phyloP scores from a whole-genome alignment of 2,329 filamentous ascomycete genomes.

The Rugonectria rugulosa region DNA sequence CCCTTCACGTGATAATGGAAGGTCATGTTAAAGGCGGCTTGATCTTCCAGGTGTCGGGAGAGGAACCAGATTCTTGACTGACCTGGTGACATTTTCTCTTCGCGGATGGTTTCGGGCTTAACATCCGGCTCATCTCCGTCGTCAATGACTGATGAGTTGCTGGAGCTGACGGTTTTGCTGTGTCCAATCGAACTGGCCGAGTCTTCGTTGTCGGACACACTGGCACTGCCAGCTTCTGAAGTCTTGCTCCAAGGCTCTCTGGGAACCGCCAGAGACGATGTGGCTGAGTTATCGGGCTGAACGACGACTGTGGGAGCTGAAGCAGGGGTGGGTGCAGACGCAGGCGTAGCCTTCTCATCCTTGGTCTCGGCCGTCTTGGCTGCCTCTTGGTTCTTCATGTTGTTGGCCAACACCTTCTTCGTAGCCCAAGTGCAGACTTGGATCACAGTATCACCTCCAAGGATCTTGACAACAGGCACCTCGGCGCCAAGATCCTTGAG shows the following conservation, averaged over 20 bases:
- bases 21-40: constrained; percentile 18
- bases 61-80: constrained; percentile 22
- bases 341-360: not conserved
- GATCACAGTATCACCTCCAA: constrained; percentile 34
- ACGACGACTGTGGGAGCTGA: not conserved
- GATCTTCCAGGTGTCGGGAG: constrained; percentile 16
- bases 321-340: not conserved
- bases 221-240: constrained; percentile 3
- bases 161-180: constrained; percentile 2
- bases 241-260: not conserved
- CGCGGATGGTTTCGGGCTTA: constrained; percentile 9
- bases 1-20: constrained; percentile 20
- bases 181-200: constrained; percentile 3
- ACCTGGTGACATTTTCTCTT: constrained; percentile 14
- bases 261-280: not conserved
- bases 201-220: constrained; percentile 7
- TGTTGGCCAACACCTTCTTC: constrained; percentile 17
- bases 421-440: constrained; percentile 19
- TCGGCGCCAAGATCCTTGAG: constrained; percentile 51
- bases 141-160: constrained; percentile 3
- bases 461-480: constrained; percentile 52
- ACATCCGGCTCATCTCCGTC: not conserved
- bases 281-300: not conserved
- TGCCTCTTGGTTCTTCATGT: constrained; percentile 14
- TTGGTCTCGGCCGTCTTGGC: constrained; percentile 2